Evolutionary conservation across 2,329 filamentous ascomycete genomes (phyloP), one percentile per base, ranked within the genome.

Genomic region (Dactylonectria estremocensis): DNA sequence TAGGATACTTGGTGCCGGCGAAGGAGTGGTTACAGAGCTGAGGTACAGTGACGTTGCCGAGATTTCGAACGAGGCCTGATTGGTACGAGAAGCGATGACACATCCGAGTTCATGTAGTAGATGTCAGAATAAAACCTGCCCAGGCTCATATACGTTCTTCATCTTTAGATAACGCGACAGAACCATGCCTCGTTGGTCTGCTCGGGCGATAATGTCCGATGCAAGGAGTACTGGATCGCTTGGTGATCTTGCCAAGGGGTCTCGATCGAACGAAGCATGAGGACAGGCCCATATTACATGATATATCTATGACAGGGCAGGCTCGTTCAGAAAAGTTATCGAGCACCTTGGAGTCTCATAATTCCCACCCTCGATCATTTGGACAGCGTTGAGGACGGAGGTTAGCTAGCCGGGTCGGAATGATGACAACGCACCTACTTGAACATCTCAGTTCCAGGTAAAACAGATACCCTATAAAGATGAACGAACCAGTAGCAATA

Each of bases 31-130:
- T 95, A 83, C 95, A 98, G 1, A 98, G 85, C 70, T 91, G 91
- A 2, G 93, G 90, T 1, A 92, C 89, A 1, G 93, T 94, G 74
- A 98, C 97, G 78, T 97, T 97, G 65, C 94, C 95, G n/a, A 97
- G 85, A 76, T 98, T 97, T 40, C 95, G 90, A 33, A 97, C 88
- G 20, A 92, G 85, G 3, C 90, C 94, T 14, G 93, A 94, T 28
- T n/a, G 72, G 67, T 2, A 67, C 35, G 4, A 67, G 55, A 3
- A 2, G 11, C 3, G 18, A 3, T 1, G n/a, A 16, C 7, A 5
- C 22, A 13, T 4, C 22, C 37, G 2, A 7, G 7, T 11, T 49
- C 49, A 22, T 48, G 20, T 28, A n/a, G 18, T 46, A 43, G 2
- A 55, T 61, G 1, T 45, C 13, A 16, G 33, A 10, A 3, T 9